phyloP scores from a whole-genome alignment of 495 filamentous ascomycete genomes.

The Penicillium coprophilum region DNA sequence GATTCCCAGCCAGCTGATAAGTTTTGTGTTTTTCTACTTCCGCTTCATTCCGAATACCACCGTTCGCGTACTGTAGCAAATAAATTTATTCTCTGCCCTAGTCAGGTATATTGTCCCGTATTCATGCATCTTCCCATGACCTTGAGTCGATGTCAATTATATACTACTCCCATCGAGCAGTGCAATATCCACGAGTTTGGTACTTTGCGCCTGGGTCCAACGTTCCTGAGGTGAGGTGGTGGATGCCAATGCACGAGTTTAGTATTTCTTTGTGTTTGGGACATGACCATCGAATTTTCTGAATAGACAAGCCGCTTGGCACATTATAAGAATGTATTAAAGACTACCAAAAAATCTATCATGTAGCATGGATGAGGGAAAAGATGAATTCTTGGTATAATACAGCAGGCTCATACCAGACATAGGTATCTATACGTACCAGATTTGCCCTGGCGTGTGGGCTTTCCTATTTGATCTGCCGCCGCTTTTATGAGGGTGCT shows the following conservation, averaged over 20 bases:
- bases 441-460: too few relatives aligned
- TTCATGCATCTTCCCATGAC: not conserved
- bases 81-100: not conserved
- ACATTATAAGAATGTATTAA: too few relatives aligned
- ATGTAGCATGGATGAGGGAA: not conserved
- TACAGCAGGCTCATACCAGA: conserved; percentile 18
- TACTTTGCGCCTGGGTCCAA: not conserved
- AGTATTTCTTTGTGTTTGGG: too few relatives aligned
- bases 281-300: too few relatives aligned
- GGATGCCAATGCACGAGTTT: too few relatives aligned
- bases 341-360: not conserved
- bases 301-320: too few relatives aligned
- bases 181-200: conserved; percentile 1
- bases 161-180: too few relatives aligned
- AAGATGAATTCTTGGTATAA: conserved; percentile 17
- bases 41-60: conserved; percentile 22
- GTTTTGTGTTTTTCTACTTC: conserved; percentile 2
- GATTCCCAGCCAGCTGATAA: conserved; percentile 15
- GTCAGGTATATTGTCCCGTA: not conserved
- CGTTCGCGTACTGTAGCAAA: conserved; percentile 18
- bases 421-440: too few relatives aligned
- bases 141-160: not conserved
- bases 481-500: too few relatives aligned
- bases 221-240: not conserved
- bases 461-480: too few relatives aligned